A percentile compares a stretch with the other conserved stretches of the same genome.
phyloP scores from a whole-genome alignment of 768 basidiomycete species.

The Dioszegia crocea region DNA sequence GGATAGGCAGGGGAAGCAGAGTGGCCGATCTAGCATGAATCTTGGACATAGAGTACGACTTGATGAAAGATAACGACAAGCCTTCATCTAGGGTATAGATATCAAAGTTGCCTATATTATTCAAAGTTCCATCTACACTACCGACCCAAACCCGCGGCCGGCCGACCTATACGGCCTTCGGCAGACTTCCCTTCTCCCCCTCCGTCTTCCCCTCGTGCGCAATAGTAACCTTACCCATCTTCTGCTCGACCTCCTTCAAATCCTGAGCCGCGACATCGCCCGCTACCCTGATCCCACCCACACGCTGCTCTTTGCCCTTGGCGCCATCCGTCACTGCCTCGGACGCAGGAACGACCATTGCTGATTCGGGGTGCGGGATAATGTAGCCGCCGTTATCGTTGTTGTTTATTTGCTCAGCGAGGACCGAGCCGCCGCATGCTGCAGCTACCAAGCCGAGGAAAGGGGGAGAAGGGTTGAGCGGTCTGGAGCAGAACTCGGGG shows the following conservation, averaged over 20 bases:
- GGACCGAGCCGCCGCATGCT: constrained; percentile 57
- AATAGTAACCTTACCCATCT: constrained; percentile 19
- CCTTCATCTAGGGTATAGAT: too few species aligned
- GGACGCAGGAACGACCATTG: constrained; percentile 42
- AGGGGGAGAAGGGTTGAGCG: constrained; percentile 92
- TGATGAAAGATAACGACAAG: too few species aligned
- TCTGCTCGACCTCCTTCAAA: constrained; percentile 17
- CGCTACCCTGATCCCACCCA: constrained; percentile 28
- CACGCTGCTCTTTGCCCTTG: constrained; percentile 31
- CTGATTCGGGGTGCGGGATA: constrained; percentile 47
- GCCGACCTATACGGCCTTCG: too few species aligned
- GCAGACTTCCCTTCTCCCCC: not conserved
- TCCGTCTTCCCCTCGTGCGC: constrained; percentile 2
- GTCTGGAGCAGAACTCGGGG: constrained; percentile 97
- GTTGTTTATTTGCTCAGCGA: constrained; percentile 67
- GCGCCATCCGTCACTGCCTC: constrained; percentile 42
- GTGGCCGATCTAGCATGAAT: too few species aligned
- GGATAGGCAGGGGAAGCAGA: too few species aligned
- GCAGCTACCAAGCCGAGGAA: constrained; percentile 96
- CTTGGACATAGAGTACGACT: too few species aligned
- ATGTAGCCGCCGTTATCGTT: constrained; percentile 55
- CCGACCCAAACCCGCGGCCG: too few species aligned
- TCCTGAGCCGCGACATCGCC: constrained; percentile 16
- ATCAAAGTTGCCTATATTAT: too few species aligned
- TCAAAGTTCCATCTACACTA: too few species aligned